Conservation (phyloP, 306 rosid genomes). For the Cucurbita pepo region DNA sequence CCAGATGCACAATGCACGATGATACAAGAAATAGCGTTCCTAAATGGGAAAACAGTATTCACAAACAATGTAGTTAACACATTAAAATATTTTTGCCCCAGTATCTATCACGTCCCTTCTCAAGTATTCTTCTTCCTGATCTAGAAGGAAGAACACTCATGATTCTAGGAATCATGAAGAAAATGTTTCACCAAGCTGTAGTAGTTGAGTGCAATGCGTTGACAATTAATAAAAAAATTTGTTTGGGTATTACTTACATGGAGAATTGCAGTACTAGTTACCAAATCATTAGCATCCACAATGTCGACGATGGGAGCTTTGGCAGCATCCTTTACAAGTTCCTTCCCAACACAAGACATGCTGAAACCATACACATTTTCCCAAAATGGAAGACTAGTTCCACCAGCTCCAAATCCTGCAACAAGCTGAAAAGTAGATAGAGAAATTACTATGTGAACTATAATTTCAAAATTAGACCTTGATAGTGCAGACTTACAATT, state of each 20-base stretch:
- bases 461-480: background rate
- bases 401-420: slow-evolving; percentile 89
- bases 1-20: too few species aligned
- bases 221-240: background rate
- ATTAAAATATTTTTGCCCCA: background rate
- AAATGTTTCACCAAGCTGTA: background rate
- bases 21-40: background rate
- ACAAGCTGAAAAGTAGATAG: slow-evolving; percentile 38
- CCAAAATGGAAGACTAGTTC: slow-evolving; percentile 92
- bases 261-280: slow-evolving; percentile 52
- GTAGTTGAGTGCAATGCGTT: background rate
- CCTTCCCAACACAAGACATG: slow-evolving; percentile 79
- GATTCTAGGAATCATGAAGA: background rate
- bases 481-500: slow-evolving; percentile 38
- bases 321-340: slow-evolving; percentile 60
- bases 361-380: slow-evolving; percentile 61
- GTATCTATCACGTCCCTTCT: background rate
- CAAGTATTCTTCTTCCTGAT: background rate
- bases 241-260: slow-evolving; percentile 39
- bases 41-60: background rate
- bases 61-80: background rate
- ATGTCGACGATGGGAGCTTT: slow-evolving; percentile 66
- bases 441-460: background rate
- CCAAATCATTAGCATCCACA: slow-evolving; percentile 50
- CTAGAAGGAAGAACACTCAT: too few species aligned